Conservation (phyloP, 2,329 filamentous ascomycete genomes). For the Aschersonia sp. region DNA sequence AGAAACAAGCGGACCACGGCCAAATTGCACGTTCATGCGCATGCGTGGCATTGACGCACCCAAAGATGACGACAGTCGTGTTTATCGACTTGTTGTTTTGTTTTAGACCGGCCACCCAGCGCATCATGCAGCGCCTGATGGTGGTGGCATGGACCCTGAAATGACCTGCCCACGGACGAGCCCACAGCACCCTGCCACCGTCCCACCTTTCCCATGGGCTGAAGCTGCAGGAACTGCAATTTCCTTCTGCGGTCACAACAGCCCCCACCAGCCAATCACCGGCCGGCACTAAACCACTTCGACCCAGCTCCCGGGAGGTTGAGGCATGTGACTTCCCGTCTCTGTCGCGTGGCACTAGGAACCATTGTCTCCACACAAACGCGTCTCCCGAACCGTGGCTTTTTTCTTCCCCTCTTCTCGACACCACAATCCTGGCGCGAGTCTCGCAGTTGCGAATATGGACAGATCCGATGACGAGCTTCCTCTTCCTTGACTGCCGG, state of each 20-base stretch:
- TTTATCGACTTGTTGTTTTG: neutral
- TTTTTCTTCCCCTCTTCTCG: neutral
- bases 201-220: neutral
- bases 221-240: neutral
- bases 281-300: neutral
- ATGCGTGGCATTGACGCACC: neutral
- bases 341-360: constrained; percentile 10
- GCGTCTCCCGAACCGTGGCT: neutral
- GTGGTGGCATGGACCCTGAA: neutral
- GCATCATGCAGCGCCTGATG: neutral
- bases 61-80: neutral
- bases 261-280: neutral
- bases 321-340: constrained; percentile 18
- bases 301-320: too few relatives aligned
- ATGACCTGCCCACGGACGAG: neutral
- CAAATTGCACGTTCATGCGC: neutral
- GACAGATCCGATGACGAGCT: too few relatives aligned
- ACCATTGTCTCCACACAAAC: neutral
- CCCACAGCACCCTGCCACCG: neutral
- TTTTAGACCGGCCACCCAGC: neutral
- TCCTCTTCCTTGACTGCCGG: too few relatives aligned
- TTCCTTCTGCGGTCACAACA: neutral
- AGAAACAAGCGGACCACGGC: neutral
- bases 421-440: neutral
- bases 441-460: too few relatives aligned